These are phyloP conservation scores for Umbelopsis sp. DNA, from an alignment of 192 early-diverging fungal genomes.

Conservation along the genomic window DNA sequence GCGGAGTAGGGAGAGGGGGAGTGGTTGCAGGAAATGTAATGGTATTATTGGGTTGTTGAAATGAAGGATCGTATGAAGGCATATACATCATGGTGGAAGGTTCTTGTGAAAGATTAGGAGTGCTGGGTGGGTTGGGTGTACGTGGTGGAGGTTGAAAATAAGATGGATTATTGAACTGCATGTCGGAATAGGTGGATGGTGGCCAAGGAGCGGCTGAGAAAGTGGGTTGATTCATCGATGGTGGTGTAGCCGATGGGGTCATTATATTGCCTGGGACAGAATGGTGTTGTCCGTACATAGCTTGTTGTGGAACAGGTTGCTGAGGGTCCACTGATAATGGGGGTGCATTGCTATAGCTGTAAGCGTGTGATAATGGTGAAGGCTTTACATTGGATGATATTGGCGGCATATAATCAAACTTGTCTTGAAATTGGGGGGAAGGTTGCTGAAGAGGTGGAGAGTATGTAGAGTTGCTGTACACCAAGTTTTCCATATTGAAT, in stretches of 20 bases:
- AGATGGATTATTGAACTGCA: slow-evolving; percentile 6
- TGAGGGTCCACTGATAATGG: slow-evolving; percentile 16
- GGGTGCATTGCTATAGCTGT: slow-evolving; percentile 4
- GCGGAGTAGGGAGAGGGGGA: slow-evolving; percentile 23
- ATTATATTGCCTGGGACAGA: slow-evolving; percentile 6
- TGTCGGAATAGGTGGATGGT: slow-evolving; percentile 11
- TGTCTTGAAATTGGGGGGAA: background rate
- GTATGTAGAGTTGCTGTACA: slow-evolving; percentile 15
- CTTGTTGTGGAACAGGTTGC: slow-evolving; percentile 5
- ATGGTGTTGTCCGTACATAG: background rate
- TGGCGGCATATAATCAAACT: background rate
- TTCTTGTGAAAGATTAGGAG: slow-evolving; percentile 12
- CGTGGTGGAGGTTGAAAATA: slow-evolving; percentile 4
- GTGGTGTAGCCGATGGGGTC: slow-evolving; percentile 10
- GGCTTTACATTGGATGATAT: background rate
- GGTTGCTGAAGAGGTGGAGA: background rate
- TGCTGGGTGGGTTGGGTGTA: background rate
- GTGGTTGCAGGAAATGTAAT: slow-evolving; percentile 21
- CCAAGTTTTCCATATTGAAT: slow-evolving; percentile 15
- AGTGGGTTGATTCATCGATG: background rate
- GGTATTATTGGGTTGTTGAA: slow-evolving; percentile 21
- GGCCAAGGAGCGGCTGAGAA: slow-evolving; percentile 1
- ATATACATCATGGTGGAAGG: slow-evolving; percentile 17
- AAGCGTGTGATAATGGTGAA: background rate
- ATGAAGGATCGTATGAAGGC: slow-evolving; percentile 20